Evolutionary conservation across 768 basidiomycete species (phyloP).

Genomic region (Rhodocollybia butyracea): DNA sequence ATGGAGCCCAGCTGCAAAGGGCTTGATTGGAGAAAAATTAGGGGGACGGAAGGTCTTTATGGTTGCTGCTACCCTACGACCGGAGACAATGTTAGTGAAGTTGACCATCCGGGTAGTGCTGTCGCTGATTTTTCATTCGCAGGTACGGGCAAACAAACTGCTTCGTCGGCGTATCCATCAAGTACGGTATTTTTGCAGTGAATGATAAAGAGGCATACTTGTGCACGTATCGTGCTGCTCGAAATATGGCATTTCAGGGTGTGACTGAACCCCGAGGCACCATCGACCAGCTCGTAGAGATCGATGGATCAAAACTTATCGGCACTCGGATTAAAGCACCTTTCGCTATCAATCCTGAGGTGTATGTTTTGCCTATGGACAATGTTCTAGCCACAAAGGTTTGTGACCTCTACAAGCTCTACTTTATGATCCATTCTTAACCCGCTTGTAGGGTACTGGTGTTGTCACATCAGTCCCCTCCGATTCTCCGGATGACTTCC

Average conservation of each 20-base stretch:
- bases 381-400: slow-evolving; percentile 93
- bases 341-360: slow-evolving; percentile 74
- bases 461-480: slow-evolving; percentile 98
- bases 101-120: not conserved
- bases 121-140: not conserved
- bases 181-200: slow-evolving; percentile 89
- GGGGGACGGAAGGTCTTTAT: slow-evolving; percentile 82
- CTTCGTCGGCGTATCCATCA: slow-evolving; percentile 87
- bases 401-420: slow-evolving; percentile 6
- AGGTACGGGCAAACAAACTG: slow-evolving; percentile 99
- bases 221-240: slow-evolving; percentile 83
- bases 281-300: slow-evolving; percentile 67
- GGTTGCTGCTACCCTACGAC: slow-evolving; percentile 93
- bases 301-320: slow-evolving; percentile 76
- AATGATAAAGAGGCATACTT: slow-evolving; percentile 87
- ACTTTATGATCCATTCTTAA: not conserved
- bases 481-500: slow-evolving; percentile 96
- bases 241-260: slow-evolving; percentile 98
- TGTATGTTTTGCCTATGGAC: slow-evolving; percentile 99
- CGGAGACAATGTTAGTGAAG: slow-evolving; percentile 85
- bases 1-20: slow-evolving; percentile 73
- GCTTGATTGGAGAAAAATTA: slow-evolving; percentile 60
- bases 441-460: slow-evolving; percentile 77
- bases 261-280: slow-evolving; percentile 70
- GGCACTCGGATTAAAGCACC: slow-evolving; percentile 92